Conservation (phyloP, 495 filamentous ascomycete genomes). For the Penicillium psychrofluorescens region DNA sequence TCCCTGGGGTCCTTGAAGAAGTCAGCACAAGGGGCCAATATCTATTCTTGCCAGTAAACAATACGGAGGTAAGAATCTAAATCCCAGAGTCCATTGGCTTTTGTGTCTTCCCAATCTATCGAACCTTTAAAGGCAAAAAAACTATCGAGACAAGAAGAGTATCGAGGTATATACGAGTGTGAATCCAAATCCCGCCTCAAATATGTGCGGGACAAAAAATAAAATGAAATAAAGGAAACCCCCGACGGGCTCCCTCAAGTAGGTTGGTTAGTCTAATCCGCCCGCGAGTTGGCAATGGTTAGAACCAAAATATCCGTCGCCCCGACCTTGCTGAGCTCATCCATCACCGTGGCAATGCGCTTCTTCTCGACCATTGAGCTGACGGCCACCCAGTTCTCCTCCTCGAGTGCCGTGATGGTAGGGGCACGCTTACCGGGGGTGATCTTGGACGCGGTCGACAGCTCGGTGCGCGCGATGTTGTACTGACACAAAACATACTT, state of each 20-base stretch:
- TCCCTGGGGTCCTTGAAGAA: no score
- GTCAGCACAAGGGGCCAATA: no score
- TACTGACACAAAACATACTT: constrained; percentile 94
- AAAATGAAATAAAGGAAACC: neutral
- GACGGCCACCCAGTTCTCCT: constrained; percentile 87
- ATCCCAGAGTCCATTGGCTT: no score
- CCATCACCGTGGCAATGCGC: constrained; percentile 83
- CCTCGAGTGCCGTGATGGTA: constrained; percentile 79
- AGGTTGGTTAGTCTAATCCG: constrained; percentile 23
- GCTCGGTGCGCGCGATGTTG: constrained; percentile 67
- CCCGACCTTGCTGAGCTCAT: constrained; percentile 70
- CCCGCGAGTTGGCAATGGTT: constrained; percentile 80
- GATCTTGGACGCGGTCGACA: constrained; percentile 63
- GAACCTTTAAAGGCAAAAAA: no score
- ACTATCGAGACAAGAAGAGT: no score
- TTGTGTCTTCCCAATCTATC: no score
- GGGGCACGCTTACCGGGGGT: constrained; percentile 94
- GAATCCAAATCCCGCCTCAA: neutral
- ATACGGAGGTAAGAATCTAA: no score
- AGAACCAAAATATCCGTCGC: constrained; percentile 84
- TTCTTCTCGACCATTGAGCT: constrained; percentile 92
- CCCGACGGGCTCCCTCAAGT: neutral
- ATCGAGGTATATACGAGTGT: neutral
- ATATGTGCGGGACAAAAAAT: neutral
- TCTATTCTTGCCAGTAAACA: no score